Base-by-base conservation (phyloP, 2,329 filamentous ascomycete species). In the Clonostachys rhizophaga region DNA sequence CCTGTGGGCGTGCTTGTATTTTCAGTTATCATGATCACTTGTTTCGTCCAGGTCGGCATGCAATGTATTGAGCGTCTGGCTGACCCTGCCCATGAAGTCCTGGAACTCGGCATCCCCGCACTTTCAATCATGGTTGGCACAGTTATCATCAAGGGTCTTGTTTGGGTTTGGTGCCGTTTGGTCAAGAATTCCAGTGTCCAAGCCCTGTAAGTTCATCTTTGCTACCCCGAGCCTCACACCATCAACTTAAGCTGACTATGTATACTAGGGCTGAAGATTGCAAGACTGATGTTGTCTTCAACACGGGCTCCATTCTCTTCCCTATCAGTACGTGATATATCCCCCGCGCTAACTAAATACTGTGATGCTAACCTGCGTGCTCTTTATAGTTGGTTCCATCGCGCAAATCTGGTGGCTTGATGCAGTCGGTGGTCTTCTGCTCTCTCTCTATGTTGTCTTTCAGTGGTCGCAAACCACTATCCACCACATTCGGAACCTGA, bases 151-250 rank as follows among this genome's bases (percentile, higher is more conserved):
- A 95, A 95, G 64, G 82, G 87, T 17, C 68, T 81, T 10, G 91
- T 87, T 66, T 96, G 89, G 88, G 60, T 95, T 37, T 95, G 88
- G 87, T 95, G 89, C 62, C 86, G 90, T 7, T 65, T 94, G 34
- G 87, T 95, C 54, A 89, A 83, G 55, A 95, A 95, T 63, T 91
- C 87, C 3, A 89, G 85, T 51, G 90, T 95, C 5, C 89, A 91
- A 61, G 89, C 90, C 2, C 71, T 95, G 54, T 79, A 63, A 62
- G 76, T 70, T 33, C 13, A 34, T 40, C 34, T n/a, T 42, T 16
- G 10, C 33, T 20, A 17, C 39, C 35, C 42, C 6, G 34, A 24
- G 3, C 14, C 20, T 11, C 24, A 34, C 39, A 6, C 42, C 37
- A 14, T 10, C 24, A 30, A 30, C 30, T 40, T 42, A 10, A 43